Percentiles rank a stretch among this genome's conserved stretches.
phyloP scores from a whole-genome alignment of 805 yeast genomes.

The Saccharomycopsis malanga region DNA sequence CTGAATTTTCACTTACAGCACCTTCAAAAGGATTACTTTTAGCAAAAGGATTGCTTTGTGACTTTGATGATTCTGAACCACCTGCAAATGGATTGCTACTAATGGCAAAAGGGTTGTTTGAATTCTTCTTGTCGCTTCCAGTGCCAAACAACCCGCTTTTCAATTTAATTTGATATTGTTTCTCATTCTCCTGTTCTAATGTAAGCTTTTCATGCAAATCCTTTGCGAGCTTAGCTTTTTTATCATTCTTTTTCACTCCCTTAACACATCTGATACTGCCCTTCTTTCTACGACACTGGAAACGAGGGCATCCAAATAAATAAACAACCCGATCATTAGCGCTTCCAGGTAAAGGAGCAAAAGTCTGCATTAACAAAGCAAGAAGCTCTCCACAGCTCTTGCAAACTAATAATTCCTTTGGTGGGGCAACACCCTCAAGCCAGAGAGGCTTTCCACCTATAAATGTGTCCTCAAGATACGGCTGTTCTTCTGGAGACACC shows the following conservation, averaged over 20 bases:
- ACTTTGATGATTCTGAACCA: slow-evolving; percentile 24
- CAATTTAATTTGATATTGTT: slow-evolving; percentile 7
- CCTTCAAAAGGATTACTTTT: slow-evolving; percentile 29
- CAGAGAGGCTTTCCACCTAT: slow-evolving; percentile 75
- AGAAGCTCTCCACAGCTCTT: slow-evolving; percentile 54
- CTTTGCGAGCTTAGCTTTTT: slow-evolving; percentile 32
- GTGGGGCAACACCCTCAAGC: slow-evolving; percentile 54
- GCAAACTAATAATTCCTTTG: slow-evolving; percentile 47
- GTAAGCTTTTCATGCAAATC: slow-evolving; percentile 33
- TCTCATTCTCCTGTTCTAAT: slow-evolving; percentile 3
- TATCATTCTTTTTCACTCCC: slow-evolving; percentile 41
- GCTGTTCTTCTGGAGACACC: slow-evolving; percentile 40
- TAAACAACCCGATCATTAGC: slow-evolving; percentile 78
- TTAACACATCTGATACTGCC: slow-evolving; percentile 74
- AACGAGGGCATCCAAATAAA: slow-evolving; percentile 63
- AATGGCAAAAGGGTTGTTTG: slow-evolving; percentile 25
- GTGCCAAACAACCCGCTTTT: slow-evolving; percentile 10
- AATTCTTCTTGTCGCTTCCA: background rate
- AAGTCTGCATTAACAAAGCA: slow-evolving; percentile 71
- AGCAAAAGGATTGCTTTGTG: slow-evolving; percentile 31
- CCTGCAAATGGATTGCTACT: slow-evolving; percentile 25
- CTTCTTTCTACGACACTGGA: slow-evolving; percentile 56
- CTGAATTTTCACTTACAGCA: slow-evolving; percentile 19
- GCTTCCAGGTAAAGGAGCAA: slow-evolving; percentile 65
- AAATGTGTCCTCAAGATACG: slow-evolving; percentile 58